phyloP scores from a whole-genome alignment of 1,284 basidiomycete species.

The Puccinia brachypodii region DNA sequence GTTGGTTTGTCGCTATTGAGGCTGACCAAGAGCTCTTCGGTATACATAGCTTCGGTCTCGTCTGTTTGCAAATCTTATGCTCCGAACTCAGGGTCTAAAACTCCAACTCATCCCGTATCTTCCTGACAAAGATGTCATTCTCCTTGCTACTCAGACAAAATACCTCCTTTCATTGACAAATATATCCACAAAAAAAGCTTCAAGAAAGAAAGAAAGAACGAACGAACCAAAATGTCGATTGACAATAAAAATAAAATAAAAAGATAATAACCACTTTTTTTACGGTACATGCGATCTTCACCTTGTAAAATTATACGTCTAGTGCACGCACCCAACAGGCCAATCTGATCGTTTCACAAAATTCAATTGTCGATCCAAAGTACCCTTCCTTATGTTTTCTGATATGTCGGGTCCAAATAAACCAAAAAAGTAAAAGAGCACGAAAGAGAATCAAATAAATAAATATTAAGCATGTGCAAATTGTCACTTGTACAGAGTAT shows the following conservation, averaged over 20 bases:
- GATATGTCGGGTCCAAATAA: no score
- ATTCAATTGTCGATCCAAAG: no score
- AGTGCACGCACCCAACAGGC: no score
- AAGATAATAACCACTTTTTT: background rate
- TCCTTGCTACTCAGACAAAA: no score
- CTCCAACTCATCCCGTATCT: background rate
- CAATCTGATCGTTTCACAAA: no score
- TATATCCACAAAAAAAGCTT: background rate
- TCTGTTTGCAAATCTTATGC: slow-evolving; percentile 37
- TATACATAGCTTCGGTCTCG: slow-evolving; percentile 21
- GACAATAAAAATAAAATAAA: background rate
- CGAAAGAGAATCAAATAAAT: no score
- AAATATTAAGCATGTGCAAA: no score
- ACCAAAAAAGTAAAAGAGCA: no score
- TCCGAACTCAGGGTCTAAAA: slow-evolving; percentile 23
- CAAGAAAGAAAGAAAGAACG: background rate
- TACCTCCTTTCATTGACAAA: background rate
- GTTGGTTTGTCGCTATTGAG: slow-evolving; percentile 18
- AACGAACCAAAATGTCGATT: background rate
- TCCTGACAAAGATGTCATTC: background rate
- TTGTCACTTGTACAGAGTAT: no score
- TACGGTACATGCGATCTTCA: no score
- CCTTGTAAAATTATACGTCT: no score
- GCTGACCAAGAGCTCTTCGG: background rate
- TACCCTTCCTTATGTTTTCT: no score